A percentile compares a stretch with the other conserved stretches of the same genome.
These are phyloP conservation scores for Metroxylon sagu DNA, from an alignment of 176 grass and related monocot species.

Conservation along the genomic window DNA sequence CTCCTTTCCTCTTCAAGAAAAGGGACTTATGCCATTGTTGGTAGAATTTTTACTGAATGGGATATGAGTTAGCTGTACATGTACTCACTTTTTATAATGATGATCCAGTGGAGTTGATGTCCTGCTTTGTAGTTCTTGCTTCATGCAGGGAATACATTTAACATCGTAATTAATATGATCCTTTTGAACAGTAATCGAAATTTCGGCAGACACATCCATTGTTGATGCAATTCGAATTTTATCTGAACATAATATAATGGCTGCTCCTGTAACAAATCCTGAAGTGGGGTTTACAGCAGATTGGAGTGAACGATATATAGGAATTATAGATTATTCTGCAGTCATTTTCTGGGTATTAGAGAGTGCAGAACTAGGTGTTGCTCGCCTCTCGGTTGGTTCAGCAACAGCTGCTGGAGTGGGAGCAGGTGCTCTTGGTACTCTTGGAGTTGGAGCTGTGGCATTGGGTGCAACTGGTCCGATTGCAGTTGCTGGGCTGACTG, in stretches of 20 bases:
- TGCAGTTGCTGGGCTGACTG: slow-evolving; percentile 48
- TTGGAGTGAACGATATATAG: slow-evolving; percentile 66
- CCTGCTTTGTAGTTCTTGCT: too few species aligned
- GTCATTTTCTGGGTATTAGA: slow-evolving; percentile 74
- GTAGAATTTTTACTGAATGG: too few species aligned
- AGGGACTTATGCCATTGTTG: too few species aligned
- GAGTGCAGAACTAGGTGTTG: slow-evolving; percentile 55
- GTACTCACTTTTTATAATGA: too few species aligned
- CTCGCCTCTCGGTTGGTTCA: slow-evolving; percentile 42
- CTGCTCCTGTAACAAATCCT: slow-evolving; percentile 59
- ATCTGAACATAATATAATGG: slow-evolving; percentile 70
- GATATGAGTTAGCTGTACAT: too few species aligned
- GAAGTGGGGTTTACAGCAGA: slow-evolving; percentile 32
- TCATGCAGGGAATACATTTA: too few species aligned
- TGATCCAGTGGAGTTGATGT: too few species aligned
- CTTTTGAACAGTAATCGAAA: slow-evolving; percentile 55
- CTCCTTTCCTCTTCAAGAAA: too few species aligned
- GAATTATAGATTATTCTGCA: slow-evolving; percentile 73
- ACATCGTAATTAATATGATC: too few species aligned
- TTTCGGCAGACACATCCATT: slow-evolving; percentile 57
- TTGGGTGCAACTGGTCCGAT: slow-evolving; percentile 40
- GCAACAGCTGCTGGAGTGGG: slow-evolving; percentile 46
- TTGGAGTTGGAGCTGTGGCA: slow-evolving; percentile 21
- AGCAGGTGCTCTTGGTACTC: slow-evolving; percentile 35
- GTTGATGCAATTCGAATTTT: slow-evolving; percentile 66